These are phyloP conservation scores for Agroathelia rolfsii DNA, from an alignment of 1,284 basidiomycete genomes.

Conservation along the genomic window DNA sequence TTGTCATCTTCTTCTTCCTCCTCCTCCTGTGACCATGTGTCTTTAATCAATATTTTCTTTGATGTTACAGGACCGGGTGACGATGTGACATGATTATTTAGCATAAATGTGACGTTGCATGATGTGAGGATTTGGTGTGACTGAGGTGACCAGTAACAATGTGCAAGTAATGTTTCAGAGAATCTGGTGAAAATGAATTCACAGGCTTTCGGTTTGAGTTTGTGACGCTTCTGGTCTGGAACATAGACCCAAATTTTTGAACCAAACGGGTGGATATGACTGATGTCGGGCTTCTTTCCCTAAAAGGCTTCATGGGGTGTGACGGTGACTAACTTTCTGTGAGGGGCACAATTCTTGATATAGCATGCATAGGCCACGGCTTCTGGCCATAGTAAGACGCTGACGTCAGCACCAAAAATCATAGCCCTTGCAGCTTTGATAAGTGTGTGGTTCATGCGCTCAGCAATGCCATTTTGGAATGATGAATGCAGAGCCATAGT, in stretches of 20 bases:
- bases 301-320: constrained; percentile 19
- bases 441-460: constrained; percentile 26
- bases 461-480: constrained; percentile 28
- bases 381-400: constrained; percentile 28
- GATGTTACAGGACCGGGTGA: too few relatives aligned
- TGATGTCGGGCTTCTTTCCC: constrained; percentile 16
- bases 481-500: constrained; percentile 26
- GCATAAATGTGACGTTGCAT: constrained; percentile 19
- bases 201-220: constrained; percentile 13
- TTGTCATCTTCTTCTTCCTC: too few relatives aligned
- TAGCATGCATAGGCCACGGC: constrained; percentile 24
- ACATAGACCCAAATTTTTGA: constrained; percentile 18
- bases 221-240: too few relatives aligned
- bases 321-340: too few relatives aligned
- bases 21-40: too few relatives aligned
- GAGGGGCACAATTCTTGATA: constrained; percentile 18
- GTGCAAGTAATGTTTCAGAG: constrained; percentile 11
- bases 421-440: too few relatives aligned
- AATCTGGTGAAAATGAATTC: constrained; percentile 16
- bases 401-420: too few relatives aligned
- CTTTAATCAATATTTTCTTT: too few relatives aligned
- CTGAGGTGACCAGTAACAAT: constrained; percentile 13
- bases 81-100: too few relatives aligned
- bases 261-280: constrained; percentile 9
- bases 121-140: constrained; percentile 12